A percentile compares a stretch with the other conserved stretches of the same genome.
Evolutionary conservation across 208 protist species (phyloP).

Genomic region (Trypanosoma mega): DNA sequence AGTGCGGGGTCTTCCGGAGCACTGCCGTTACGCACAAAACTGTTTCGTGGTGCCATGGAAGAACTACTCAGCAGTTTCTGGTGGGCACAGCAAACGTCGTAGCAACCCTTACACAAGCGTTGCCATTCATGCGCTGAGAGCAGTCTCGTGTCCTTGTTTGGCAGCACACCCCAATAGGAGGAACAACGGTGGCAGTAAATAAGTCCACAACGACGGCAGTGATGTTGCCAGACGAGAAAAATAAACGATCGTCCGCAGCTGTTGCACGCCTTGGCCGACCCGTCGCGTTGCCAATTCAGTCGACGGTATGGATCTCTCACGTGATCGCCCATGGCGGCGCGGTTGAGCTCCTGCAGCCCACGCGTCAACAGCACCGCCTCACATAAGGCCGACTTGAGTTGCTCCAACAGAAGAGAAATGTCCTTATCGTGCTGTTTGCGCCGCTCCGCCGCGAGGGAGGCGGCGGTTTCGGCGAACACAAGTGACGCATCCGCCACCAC

Average conservation of each 20-base stretch:
- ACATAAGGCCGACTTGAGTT: constrained; percentile 26
- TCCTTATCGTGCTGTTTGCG: not conserved
- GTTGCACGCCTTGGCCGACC: constrained; percentile 21
- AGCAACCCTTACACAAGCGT: constrained; percentile 57
- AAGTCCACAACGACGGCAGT: constrained; percentile 75
- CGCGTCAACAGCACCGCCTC: constrained; percentile 40
- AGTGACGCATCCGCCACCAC: constrained; percentile 10
- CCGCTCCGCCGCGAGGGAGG: not conserved
- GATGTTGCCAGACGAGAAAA: constrained; percentile 36
- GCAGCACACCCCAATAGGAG: constrained; percentile 41
- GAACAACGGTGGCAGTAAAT: constrained; percentile 70
- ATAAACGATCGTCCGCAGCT: constrained; percentile 47
- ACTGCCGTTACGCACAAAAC: constrained; percentile 6
- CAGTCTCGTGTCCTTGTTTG: constrained; percentile 10
- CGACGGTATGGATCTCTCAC: constrained; percentile 37
- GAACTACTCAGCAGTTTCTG: constrained; percentile 17
- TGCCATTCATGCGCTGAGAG: constrained; percentile 30
- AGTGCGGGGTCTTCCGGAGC: not conserved
- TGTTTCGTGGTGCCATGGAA: not conserved
- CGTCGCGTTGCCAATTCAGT: constrained; percentile 47
- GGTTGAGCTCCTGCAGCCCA: constrained; percentile 34
- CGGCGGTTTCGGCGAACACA: not conserved
- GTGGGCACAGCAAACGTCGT: constrained; percentile 35
- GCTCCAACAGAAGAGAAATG: constrained; percentile 25
- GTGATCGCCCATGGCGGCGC: constrained; percentile 33